These are phyloP conservation scores for Hortaea werneckii DNA, from an alignment of 2,329 filamentous ascomycete species.

Conservation along the genomic window DNA sequence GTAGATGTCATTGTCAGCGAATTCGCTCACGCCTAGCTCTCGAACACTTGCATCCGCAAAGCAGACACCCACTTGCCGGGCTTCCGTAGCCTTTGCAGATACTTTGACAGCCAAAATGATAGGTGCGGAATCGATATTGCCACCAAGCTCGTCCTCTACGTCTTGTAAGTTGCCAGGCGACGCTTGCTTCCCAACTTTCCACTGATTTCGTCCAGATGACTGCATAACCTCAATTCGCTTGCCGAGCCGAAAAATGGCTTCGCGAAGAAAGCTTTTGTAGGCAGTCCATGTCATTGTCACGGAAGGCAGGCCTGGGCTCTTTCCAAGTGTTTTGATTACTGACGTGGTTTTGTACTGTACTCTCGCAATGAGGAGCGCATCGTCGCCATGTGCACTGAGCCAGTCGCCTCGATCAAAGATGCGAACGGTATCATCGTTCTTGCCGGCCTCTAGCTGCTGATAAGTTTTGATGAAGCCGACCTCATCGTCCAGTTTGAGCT, in stretches of 20 bases:
- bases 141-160: constrained; percentile 87
- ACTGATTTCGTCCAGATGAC: constrained; percentile 63
- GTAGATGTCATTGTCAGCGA: constrained; percentile 96
- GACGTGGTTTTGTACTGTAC: constrained; percentile 95
- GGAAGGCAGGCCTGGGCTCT: constrained; percentile 74
- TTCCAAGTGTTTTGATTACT: constrained; percentile 80
- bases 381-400: constrained; percentile 85
- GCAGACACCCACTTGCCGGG: constrained; percentile 81
- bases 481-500: constrained; percentile 79
- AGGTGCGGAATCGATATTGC: constrained; percentile 76
- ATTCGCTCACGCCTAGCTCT: constrained; percentile 93
- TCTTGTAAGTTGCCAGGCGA: constrained; percentile 95
- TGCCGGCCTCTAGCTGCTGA: constrained; percentile 65
- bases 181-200: constrained; percentile 75
- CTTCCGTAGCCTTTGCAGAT: constrained; percentile 74
- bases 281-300: constrained; percentile 94
- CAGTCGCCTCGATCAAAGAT: constrained; percentile 92
- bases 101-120: constrained; percentile 95
- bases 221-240: constrained; percentile 89
- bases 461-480: constrained; percentile 94
- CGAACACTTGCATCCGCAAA: constrained; percentile 95
- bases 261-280: constrained; percentile 88
- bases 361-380: constrained; percentile 74
- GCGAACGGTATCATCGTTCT: constrained; percentile 68
- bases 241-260: constrained; percentile 82